These are phyloP conservation scores for Pseudocercospora crystallina DNA, from an alignment of 2,329 filamentous ascomycete species.

Conservation along the genomic window DNA sequence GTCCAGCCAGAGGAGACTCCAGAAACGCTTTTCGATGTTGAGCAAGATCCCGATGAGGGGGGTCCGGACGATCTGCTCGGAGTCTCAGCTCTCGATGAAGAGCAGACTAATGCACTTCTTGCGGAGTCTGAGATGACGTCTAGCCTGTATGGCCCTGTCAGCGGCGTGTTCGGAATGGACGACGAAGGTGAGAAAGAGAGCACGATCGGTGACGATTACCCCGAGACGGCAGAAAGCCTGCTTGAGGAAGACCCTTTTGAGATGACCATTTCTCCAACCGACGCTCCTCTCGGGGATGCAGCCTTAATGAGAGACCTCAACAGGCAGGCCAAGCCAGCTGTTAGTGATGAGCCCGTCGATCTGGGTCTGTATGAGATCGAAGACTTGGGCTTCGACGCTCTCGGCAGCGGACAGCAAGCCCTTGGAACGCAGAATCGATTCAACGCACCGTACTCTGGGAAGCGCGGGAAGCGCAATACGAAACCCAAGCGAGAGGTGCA, in stretches of 20 bases:
- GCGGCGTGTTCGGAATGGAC: constrained; percentile 30
- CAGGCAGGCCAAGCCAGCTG: constrained; percentile 28
- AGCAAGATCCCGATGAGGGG: constrained; percentile 27
- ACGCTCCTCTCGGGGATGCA: constrained; percentile 31
- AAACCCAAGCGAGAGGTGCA: constrained; percentile 38
- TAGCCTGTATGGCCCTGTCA: constrained; percentile 36
- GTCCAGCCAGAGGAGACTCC: constrained; percentile 60
- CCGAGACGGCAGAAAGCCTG: constrained; percentile 37
- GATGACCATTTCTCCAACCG: constrained; percentile 32
- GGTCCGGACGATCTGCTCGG: constrained; percentile 33
- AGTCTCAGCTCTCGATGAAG: constrained; percentile 20
- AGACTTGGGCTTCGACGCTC: constrained; percentile 36
- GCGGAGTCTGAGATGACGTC: constrained; percentile 33
- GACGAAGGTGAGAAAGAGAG: constrained; percentile 24
- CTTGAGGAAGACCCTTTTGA: constrained; percentile 41
- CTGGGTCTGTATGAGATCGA: constrained; percentile 33
- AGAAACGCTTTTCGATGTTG: constrained; percentile 48
- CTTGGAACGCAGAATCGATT: constrained; percentile 34
- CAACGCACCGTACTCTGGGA: constrained; percentile 27
- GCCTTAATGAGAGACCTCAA: constrained; percentile 34
- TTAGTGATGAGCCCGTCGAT: constrained; percentile 22
- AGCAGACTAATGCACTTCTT: constrained; percentile 41
- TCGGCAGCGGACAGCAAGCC: constrained; percentile 28
- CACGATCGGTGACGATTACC: constrained; percentile 19
- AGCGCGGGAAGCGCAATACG: not conserved